These are phyloP conservation scores for Colletotrichum somersetense DNA, from an alignment of 2,329 filamentous ascomycete species.

Conservation along the genomic window DNA sequence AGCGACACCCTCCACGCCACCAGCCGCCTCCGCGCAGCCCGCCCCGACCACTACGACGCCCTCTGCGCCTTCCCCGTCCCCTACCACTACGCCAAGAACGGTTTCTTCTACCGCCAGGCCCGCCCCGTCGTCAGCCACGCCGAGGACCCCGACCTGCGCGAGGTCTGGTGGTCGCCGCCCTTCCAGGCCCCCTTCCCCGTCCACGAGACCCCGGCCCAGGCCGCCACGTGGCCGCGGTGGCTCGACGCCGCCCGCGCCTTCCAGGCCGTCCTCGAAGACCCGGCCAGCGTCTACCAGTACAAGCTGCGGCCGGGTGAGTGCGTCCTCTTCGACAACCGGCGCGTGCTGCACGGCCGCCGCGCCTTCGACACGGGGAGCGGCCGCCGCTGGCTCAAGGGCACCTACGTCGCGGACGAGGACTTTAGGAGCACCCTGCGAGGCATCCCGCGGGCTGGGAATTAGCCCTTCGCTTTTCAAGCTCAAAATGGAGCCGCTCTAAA, in stretches of 20 bases:
- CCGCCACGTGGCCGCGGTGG: constrained; percentile 52
- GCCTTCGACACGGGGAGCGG: constrained; percentile 78
- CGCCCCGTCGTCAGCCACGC: constrained; percentile 62
- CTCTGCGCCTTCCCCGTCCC: constrained; percentile 63
- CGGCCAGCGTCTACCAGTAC: constrained; percentile 73
- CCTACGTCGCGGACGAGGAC: constrained; percentile 76
- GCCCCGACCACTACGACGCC: constrained; percentile 46
- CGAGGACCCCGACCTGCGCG: constrained; percentile 43
- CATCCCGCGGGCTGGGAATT: not conserved
- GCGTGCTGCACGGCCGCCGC: constrained; percentile 85
- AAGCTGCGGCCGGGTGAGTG: constrained; percentile 86
- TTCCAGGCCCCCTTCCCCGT: constrained; percentile 74
- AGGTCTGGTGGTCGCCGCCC: constrained; percentile 77
- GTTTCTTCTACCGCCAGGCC: constrained; percentile 70
- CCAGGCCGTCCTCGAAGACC: constrained; percentile 67
- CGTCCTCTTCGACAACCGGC: constrained; percentile 90
- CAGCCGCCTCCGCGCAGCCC: constrained; percentile 49
- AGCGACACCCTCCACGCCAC: constrained; percentile 79
- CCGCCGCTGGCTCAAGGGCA: constrained; percentile 84
- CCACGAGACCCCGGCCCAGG: constrained; percentile 25
- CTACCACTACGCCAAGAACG: constrained; percentile 78
- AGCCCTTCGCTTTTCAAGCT: not conserved
- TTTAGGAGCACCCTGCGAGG: constrained; percentile 51
- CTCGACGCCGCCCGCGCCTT: constrained; percentile 67
- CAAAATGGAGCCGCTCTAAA: not conserved